Evolutionary conservation across 2,329 filamentous ascomycete species (phyloP).

Genomic region (Claviceps sp.): DNA sequence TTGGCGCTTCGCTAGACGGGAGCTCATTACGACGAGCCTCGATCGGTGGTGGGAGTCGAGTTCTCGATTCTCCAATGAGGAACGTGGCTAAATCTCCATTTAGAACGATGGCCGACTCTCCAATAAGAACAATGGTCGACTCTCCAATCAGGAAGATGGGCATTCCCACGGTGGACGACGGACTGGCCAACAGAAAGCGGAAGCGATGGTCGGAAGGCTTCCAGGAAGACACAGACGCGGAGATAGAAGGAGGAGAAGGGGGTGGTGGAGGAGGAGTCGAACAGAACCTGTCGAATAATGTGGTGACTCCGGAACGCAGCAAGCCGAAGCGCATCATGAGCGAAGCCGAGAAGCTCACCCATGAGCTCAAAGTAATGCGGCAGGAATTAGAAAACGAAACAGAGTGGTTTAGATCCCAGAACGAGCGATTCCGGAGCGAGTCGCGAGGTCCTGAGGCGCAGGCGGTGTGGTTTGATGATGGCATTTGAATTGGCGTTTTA

Average conservation of each 20-base stretch:
- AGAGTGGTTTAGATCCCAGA: conserved; percentile 34
- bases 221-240: conserved; percentile 15
- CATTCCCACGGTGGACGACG: conserved; percentile 3
- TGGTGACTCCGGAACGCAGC: conserved; percentile 9
- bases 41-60: neutral
- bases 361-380: conserved; percentile 27
- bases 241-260: conserved; percentile 2
- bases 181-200: conserved; percentile 15
- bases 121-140: neutral
- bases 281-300: neutral
- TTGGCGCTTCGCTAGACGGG: neutral
- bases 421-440: conserved; percentile 26
- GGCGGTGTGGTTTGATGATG: conserved; percentile 17
- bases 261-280: neutral
- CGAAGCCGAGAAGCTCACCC: conserved; percentile 25
- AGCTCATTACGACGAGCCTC: conserved; percentile 3
- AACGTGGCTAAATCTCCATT: no score
- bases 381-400: conserved; percentile 32
- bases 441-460: conserved; percentile 15
- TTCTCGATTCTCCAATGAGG: neutral
- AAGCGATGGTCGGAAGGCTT: conserved; percentile 16
- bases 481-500: conserved; percentile 12
- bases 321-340: conserved; percentile 28
- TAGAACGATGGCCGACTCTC: no score
- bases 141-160: conserved; percentile 2